Evolutionary conservation across 2,329 filamentous ascomycete genomes (phyloP).

Genomic region (Amesomyces nigricolor): DNA sequence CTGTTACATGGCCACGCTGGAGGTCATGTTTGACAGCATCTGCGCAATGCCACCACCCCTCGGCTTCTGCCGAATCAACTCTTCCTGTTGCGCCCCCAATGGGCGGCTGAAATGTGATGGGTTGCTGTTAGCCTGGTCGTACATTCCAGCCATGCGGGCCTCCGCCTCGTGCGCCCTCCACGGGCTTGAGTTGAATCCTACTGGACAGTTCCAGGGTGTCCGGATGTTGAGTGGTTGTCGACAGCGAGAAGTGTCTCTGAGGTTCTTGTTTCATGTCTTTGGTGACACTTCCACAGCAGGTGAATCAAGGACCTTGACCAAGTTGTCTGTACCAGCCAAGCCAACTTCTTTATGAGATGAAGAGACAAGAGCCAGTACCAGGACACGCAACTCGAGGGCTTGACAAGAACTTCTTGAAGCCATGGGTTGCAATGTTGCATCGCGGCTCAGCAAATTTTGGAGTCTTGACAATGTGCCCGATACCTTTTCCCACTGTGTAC

Average conservation of each 20-base stretch:
- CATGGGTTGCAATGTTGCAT: conserved; percentile 4
- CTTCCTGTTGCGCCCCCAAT: neutral
- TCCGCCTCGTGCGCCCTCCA: conserved; percentile 18
- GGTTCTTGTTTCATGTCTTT: neutral
- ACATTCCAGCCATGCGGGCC: conserved; percentile 12
- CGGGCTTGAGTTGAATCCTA: conserved; percentile 16
- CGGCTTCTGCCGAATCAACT: conserved; percentile 25
- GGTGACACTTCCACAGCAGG: neutral
- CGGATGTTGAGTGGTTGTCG: neutral
- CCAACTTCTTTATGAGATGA: too few species aligned
- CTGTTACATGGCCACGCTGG: conserved; percentile 2
- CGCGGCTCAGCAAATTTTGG: neutral
- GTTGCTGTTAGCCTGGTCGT: neutral
- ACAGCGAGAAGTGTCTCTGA: neutral
- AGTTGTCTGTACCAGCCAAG: neutral
- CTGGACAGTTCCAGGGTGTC: neutral
- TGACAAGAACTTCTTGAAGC: too few species aligned
- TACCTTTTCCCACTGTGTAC: conserved; percentile 8
- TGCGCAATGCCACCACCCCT: conserved; percentile 14
- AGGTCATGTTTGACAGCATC: conserved; percentile 12
- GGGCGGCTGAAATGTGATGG: conserved; percentile 18
- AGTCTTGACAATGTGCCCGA: neutral
- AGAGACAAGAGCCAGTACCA: neutral
- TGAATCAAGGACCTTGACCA: neutral
- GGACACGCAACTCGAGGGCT: too few species aligned